Conservation (phyloP, 495 filamentous ascomycete genomes). For the Aspergillus carlsbadensis region DNA sequence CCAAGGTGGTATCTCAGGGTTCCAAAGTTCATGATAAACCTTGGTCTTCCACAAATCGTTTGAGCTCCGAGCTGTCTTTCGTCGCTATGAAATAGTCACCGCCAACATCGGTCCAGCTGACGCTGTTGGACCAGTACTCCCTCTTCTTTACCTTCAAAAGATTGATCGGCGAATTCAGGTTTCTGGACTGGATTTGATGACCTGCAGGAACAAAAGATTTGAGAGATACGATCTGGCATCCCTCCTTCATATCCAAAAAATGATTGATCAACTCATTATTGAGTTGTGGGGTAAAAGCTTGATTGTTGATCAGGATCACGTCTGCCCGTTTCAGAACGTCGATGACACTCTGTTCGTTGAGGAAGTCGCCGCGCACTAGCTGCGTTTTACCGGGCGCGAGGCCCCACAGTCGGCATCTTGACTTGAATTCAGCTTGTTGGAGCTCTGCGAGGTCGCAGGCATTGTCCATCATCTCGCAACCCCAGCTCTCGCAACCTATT, state of each 20-base stretch:
- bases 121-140: slow-evolving; percentile 76
- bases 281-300: slow-evolving; percentile 83
- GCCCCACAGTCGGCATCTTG: slow-evolving; percentile 87
- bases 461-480: slow-evolving; percentile 92
- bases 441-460: slow-evolving; percentile 80
- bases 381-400: slow-evolving; percentile 73
- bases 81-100: slow-evolving; percentile 87
- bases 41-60: slow-evolving; percentile 40
- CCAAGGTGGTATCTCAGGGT: background rate
- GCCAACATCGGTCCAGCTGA: slow-evolving; percentile 86
- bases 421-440: slow-evolving; percentile 81
- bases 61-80: slow-evolving; percentile 64
- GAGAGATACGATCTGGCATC: slow-evolving; percentile 80
- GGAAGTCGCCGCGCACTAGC: slow-evolving; percentile 82
- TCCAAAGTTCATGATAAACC: slow-evolving; percentile 26
- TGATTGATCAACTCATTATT: slow-evolving; percentile 85
- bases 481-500: slow-evolving; percentile 91
- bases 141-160: slow-evolving; percentile 71
- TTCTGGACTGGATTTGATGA: slow-evolving; percentile 66
- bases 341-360: slow-evolving; percentile 67
- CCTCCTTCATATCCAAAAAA: slow-evolving; percentile 92
- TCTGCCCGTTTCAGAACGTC: slow-evolving; percentile 77
- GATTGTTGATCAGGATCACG: slow-evolving; percentile 94
- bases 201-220: slow-evolving; percentile 76
- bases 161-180: slow-evolving; percentile 73